phyloP scores from a whole-genome alignment of 1,139 yeast genomes.

The Taphrina flavorubra region DNA sequence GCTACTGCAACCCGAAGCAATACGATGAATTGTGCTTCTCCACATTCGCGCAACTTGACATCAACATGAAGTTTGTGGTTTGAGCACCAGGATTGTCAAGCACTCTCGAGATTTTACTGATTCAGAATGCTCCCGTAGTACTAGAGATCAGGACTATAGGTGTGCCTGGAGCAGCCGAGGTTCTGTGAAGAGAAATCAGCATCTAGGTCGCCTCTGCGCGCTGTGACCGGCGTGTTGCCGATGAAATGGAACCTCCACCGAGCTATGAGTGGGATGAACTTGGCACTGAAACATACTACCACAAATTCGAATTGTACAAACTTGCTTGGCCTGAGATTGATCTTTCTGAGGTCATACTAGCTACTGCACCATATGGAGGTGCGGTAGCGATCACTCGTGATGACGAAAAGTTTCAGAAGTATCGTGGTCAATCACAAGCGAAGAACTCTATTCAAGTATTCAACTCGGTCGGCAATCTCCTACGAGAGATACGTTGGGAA shows the following conservation, averaged over 20 bases:
- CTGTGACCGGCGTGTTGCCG: neutral
- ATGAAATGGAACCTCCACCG: slow-evolving; percentile 25
- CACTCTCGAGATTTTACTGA: no score
- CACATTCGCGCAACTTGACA: neutral
- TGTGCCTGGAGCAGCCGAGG: no score
- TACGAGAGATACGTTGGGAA: slow-evolving; percentile 52
- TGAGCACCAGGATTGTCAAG: no score
- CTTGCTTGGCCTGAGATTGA: slow-evolving; percentile 31
- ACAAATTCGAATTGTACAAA: slow-evolving; percentile 28
- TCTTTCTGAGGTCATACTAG: slow-evolving; percentile 23
- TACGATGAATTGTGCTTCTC: neutral
- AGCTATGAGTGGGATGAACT: slow-evolving; percentile 38
- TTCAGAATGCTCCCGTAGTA: no score
- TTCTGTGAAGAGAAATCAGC: no score
- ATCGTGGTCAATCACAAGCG: slow-evolving; percentile 47
- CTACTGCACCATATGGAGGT: slow-evolving; percentile 39
- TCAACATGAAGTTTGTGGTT: no score
- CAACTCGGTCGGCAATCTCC: slow-evolving; percentile 40
- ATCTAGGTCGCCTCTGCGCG: no score
- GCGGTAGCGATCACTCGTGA: slow-evolving; percentile 47
- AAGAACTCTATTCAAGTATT: slow-evolving; percentile 45
- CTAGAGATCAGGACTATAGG: no score
- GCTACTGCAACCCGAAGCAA: slow-evolving; percentile 4
- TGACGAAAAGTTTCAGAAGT: slow-evolving; percentile 47
- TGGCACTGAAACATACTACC: slow-evolving; percentile 32